phyloP scores from a whole-genome alignment of 108 stramenopile genomes.

The Fragilariopsis cylindrus region DNA sequence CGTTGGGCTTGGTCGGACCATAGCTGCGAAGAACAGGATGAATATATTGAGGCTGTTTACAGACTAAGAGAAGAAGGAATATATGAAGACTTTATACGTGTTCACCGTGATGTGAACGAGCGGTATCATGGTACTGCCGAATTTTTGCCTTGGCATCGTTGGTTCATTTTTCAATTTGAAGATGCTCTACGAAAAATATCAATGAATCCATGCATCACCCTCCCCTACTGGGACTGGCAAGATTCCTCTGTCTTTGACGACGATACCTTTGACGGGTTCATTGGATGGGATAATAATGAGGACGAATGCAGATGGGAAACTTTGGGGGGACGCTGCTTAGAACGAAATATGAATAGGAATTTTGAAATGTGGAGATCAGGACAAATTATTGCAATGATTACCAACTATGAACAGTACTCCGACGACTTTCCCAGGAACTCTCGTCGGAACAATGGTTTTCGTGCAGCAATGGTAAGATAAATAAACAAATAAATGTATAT shows the following conservation, averaged over 20 bases:
- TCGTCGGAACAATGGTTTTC: neutral
- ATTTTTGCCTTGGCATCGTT: slow-evolving; percentile 16
- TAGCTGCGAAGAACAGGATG: neutral
- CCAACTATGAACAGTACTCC: neutral
- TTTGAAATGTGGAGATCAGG: neutral
- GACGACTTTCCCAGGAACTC: neutral
- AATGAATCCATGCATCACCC: neutral
- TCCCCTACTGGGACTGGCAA: slow-evolving; percentile 10
- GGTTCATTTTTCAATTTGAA: slow-evolving; percentile 16
- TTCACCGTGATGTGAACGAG: neutral
- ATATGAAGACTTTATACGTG: neutral
- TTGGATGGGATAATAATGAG: neutral
- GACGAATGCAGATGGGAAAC: neutral
- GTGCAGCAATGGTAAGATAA: neutral
- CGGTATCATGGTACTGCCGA: neutral
- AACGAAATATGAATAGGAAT: neutral
- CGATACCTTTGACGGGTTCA: neutral
- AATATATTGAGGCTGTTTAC: neutral
- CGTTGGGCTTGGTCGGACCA: neutral
- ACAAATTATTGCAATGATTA: neutral
- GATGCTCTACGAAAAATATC: neutral
- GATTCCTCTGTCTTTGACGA: neutral
- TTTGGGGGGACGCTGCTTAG: neutral
- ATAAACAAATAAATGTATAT: neutral
- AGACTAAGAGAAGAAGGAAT: neutral